Base-by-base conservation (phyloP, 345 rosid species). In the Brassica nigra region DNA sequence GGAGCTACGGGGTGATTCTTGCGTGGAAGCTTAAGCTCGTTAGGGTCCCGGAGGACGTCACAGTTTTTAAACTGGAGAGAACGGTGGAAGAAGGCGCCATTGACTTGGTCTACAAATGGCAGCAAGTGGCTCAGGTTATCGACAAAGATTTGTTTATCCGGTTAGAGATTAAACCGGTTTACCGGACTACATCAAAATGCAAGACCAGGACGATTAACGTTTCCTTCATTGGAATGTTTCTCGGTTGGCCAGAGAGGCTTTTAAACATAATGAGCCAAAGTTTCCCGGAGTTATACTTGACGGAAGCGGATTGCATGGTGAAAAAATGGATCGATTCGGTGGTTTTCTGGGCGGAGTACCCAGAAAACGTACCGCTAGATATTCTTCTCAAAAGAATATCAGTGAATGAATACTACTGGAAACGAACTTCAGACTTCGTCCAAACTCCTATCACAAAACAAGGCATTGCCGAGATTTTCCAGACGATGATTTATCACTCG, bases 391-490 rank as follows among this genome's bases (percentile, higher is more conserved):
- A 85, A 3, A 78, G 86, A 54, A 10, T 63, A 0, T 65, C 75
- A 0, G 23, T 76, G 1, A 70, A 86, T 1, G 80, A 66, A 2
- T 52, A 58, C 39, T 89, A 78, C 74, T 71, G 81, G 82, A 90
- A 91, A 79, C 78, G 81, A 23, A 93, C 92, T 76, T 91, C 98
- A 0, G 98, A 93, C 78, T 93, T 85, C 12, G 91, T 91, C 0
- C 78, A 84, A 71, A 74, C 76, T 0, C 88, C 89, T 0, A 87
- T 93, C 29, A 58, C 88, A 0, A 84, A 80, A 74, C 9, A 23
- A 0, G 82, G 73, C 0, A 47, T 93, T 3, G 66, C 80, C 0
- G 31, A 33, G 47, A 67, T 93, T 6, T 87, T 84, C 80, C 66
- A 83, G 18, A 84, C 68, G 8, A 68, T 90, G 90, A 81, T 89